Percentiles rank a stretch among this genome's conserved stretches.
Conservation (phyloP, 345 rosid species). For the Ceriops zippeliana region DNA sequence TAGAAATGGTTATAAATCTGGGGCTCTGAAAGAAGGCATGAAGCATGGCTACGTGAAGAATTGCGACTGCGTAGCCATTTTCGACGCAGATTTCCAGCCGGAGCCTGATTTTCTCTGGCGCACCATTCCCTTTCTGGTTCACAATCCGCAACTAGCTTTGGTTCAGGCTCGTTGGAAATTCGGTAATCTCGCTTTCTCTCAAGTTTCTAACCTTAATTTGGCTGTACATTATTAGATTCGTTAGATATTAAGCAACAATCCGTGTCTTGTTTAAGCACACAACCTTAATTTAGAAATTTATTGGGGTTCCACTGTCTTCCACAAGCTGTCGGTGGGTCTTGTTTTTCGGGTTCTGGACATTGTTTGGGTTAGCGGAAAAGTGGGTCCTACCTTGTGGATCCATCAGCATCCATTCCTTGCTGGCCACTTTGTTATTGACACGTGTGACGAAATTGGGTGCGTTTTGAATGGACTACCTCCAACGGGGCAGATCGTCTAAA, state of each 20-base stretch:
- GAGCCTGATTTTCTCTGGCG: slow-evolving; percentile 90
- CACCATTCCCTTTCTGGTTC: slow-evolving; percentile 71
- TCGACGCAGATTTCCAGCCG: slow-evolving; percentile 98
- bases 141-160: slow-evolving; percentile 72
- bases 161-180: slow-evolving; percentile 98
- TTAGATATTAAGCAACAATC: neutral
- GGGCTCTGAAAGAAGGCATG: slow-evolving; percentile 95
- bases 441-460: slow-evolving; percentile 10
- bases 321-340: slow-evolving; percentile 65
- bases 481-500: neutral
- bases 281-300: neutral
- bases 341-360: neutral
- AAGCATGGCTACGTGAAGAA: slow-evolving; percentile 70
- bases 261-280: neutral
- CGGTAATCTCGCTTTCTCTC: slow-evolving; percentile 45
- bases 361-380: slow-evolving; percentile 7
- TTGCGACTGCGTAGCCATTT: slow-evolving; percentile 84
- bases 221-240: neutral
- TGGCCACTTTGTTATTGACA: slow-evolving; percentile 13
- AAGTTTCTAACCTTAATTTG: neutral
- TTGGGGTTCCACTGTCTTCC: slow-evolving; percentile 7
- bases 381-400: slow-evolving; percentile 24
- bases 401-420: slow-evolving; percentile 9
- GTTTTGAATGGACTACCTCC: neutral
- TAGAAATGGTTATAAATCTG: slow-evolving; percentile 88